Evolutionary conservation across 306 rosid genomes (phyloP).

Genomic region (Vicia villosa): DNA sequence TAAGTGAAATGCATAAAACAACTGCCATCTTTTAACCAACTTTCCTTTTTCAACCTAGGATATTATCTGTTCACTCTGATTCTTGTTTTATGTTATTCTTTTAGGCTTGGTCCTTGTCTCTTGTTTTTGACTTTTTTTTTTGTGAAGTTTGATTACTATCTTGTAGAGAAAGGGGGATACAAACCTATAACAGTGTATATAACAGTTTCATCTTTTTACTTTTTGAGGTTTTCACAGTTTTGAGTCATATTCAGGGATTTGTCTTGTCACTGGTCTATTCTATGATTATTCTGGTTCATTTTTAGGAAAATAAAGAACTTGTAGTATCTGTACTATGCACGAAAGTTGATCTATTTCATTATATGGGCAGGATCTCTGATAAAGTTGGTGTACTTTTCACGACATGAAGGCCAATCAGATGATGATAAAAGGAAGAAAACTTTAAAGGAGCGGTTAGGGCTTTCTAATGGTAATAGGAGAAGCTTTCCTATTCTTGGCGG

Average conservation of each 20-base stretch:
- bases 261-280: background rate
- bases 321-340: conserved; percentile 18
- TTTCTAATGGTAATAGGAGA: conserved; percentile 76
- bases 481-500: conserved; percentile 98
- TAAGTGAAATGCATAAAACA: conserved; percentile 12
- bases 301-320: conserved; percentile 3
- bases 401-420: conserved; percentile 69
- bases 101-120: conserved; percentile 1
- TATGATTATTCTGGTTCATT: background rate
- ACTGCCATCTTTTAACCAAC: conserved; percentile 15
- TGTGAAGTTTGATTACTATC: conserved; percentile 9
- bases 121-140: background rate
- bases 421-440: conserved; percentile 77
- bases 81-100: conserved; percentile 19
- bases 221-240: background rate
- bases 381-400: conserved; percentile 95
- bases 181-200: background rate
- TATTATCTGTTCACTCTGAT: conserved; percentile 10
- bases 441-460: conserved; percentile 69
- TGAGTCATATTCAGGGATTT: conserved; percentile 16
- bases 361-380: conserved; percentile 82
- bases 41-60: background rate
- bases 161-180: background rate
- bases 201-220: background rate
- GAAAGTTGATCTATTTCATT: conserved; percentile 29